These are phyloP conservation scores for Nymphaea colorata DNA, from an alignment of 164 flowering plant genomes.

Conservation along the genomic window DNA sequence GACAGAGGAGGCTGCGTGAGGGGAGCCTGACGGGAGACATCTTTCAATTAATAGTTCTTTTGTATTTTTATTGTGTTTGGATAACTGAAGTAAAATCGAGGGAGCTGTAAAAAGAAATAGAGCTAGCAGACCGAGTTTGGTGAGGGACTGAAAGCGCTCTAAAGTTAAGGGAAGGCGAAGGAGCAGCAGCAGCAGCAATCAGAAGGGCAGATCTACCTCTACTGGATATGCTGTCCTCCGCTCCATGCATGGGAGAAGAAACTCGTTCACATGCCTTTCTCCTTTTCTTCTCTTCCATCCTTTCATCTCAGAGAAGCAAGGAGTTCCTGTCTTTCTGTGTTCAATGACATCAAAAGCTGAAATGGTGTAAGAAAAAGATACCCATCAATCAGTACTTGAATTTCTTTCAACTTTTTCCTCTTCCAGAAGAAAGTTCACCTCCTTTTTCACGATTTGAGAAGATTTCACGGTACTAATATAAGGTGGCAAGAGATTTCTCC, in stretches of 20 bases:
- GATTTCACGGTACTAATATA: neutral
- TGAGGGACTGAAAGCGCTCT: neutral
- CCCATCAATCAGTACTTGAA: neutral
- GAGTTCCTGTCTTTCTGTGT: neutral
- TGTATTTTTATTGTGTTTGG: neutral
- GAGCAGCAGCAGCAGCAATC: neutral
- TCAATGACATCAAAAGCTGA: neutral
- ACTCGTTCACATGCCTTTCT: neutral
- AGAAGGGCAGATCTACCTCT: neutral
- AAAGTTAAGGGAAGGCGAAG: neutral
- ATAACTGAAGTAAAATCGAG: neutral
- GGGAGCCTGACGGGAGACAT: neutral
- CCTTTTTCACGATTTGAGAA: neutral
- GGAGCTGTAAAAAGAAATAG: neutral
- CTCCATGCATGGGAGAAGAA: neutral
- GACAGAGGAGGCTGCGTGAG: conserved; percentile 1
- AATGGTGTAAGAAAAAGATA: neutral
- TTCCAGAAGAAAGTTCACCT: neutral
- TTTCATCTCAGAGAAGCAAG: neutral
- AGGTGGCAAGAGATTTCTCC: neutral
- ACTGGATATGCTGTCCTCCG: neutral
- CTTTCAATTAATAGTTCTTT: conserved; percentile 1
- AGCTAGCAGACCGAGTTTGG: neutral
- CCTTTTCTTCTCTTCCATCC: neutral
- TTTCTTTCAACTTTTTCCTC: neutral